Base-by-base conservation (phyloP, 768 basidiomycete species). In the Auriscalpium microsporum region DNA sequence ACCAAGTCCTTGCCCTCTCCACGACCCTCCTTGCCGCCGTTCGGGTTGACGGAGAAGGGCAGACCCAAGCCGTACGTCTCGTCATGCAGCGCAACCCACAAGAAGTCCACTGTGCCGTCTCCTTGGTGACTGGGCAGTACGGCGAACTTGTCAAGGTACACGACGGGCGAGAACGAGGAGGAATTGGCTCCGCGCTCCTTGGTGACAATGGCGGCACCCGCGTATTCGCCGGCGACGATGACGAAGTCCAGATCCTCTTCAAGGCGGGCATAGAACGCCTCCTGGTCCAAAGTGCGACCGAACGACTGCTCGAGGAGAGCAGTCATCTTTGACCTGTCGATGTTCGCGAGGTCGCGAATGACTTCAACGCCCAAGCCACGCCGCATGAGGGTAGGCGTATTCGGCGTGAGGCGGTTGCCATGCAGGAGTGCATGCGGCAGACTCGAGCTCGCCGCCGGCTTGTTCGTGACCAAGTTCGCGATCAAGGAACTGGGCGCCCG, bases 141-240 rank as follows among this genome's bases (percentile, higher is more conserved):
- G 14, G 94, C 95, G 68, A 99, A 99, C 72, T 99, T 99, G 78
- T 99, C 96, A 48, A 99, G 82, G 71, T 99, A 99, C 14, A 90
- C 85, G 57, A 95, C 83, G 7, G 86, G 79, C 19, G 67, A 55
- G 40, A 61, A 57, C 35, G 76, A 63, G 50, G 69, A 63, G 56
- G 84, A 80, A 56, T 78, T 76, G 36, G 62, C 48, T 48, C 64
- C 64, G 17, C 50, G 55, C 67, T 84, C 81, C 53, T 69, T 70
- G 10, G 96, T 99, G 53, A 97, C 93, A 64, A 99, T 81, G 19
- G 94, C 96, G 8, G 92, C 93, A 28, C 94, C 96, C 8, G 83
- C 83, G 69, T 97, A 98, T 69, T 99, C 94, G 54, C 95, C 95
- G 0, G 93, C 90, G 62, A 98, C 76, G 63, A 98, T 87, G 61